Evolutionary conservation across 768 basidiomycete species (phyloP).

Genomic region (Phaffia tasmanica): DNA sequence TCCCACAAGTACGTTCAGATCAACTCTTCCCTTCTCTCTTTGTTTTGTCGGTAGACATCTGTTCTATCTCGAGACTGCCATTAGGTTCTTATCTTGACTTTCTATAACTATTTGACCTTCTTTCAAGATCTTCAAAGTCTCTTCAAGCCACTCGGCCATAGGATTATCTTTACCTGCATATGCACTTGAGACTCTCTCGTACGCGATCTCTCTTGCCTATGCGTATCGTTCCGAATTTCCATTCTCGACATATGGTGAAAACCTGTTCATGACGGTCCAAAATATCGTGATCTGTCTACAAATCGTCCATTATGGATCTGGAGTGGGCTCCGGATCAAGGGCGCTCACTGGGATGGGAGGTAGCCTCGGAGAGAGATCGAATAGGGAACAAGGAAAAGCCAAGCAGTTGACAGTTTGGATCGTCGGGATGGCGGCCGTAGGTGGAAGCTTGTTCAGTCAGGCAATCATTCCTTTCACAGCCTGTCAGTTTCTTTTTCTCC

Average conservation of each 20-base stretch:
- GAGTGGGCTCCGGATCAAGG: slow-evolving; percentile 6
- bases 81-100: neutral
- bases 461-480: slow-evolving; percentile 30
- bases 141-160: slow-evolving; percentile 51
- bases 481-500: slow-evolving; percentile 30
- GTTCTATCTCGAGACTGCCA: too few relatives aligned
- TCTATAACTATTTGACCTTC: neutral
- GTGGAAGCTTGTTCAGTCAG: slow-evolving; percentile 31
- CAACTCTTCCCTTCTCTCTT: neutral
- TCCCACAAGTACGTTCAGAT: slow-evolving; percentile 59
- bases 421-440: slow-evolving; percentile 27
- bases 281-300: slow-evolving; percentile 52
- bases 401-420: slow-evolving; percentile 28
- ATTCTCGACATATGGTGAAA: slow-evolving; percentile 96
- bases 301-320: slow-evolving; percentile 4
- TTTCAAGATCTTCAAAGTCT: slow-evolving; percentile 18
- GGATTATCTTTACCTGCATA: slow-evolving; percentile 81
- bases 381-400: neutral
- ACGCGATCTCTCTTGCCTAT: slow-evolving; percentile 80
- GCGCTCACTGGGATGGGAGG: slow-evolving; percentile 3
- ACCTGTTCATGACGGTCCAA: slow-evolving; percentile 84
- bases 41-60: too few relatives aligned
- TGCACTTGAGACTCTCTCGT: slow-evolving; percentile 77
- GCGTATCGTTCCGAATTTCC: slow-evolving; percentile 75
- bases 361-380: slow-evolving; percentile 3